These are phyloP conservation scores for Tubosaeta brunneosetosa DNA, from an alignment of 768 basidiomycete genomes.

Conservation along the genomic window DNA sequence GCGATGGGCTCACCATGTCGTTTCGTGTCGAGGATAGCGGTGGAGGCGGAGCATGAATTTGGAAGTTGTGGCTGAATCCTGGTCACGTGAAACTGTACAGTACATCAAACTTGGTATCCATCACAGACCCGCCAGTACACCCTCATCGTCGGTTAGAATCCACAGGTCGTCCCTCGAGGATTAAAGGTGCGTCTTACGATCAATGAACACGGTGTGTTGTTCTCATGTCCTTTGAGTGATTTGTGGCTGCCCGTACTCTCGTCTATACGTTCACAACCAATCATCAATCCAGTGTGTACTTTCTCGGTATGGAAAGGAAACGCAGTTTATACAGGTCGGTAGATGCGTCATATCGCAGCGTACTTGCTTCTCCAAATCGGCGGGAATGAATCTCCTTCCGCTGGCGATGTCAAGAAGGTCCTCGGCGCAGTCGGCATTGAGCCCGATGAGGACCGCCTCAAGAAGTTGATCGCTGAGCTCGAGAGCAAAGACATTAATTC, in stretches of 20 bases:
- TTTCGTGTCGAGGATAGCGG: conserved; percentile 24
- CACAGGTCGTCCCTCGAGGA: conserved; percentile 90
- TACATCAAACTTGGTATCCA: conserved; percentile 19
- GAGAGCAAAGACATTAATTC: conserved; percentile 83
- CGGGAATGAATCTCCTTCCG: conserved; percentile 84
- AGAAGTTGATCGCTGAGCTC: conserved; percentile 84
- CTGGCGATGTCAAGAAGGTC: conserved; percentile 83
- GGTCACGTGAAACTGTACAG: conserved; percentile 63
- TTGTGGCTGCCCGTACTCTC: conserved; percentile 78
- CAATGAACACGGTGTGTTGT: not conserved
- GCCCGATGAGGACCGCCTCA: conserved; percentile 75
- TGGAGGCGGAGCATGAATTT: conserved; percentile 26
- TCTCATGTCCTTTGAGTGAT: conserved; percentile 53
- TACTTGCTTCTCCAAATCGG: conserved; percentile 96
- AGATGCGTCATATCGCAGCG: conserved; percentile 94
- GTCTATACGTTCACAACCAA: conserved; percentile 28
- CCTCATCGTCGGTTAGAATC: conserved; percentile 75
- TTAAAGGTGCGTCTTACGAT: conserved; percentile 52
- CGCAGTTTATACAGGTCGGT: conserved; percentile 1
- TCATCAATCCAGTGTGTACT: conserved; percentile 37
- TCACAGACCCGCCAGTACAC: conserved; percentile 7
- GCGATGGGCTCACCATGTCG: conserved; percentile 29
- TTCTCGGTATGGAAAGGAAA: not conserved
- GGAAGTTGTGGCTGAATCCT: conserved; percentile 40
- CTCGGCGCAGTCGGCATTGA: conserved; percentile 85